These are phyloP conservation scores for Cicer pinnatifidum DNA, from an alignment of 306 rosid genomes.

Conservation along the genomic window DNA sequence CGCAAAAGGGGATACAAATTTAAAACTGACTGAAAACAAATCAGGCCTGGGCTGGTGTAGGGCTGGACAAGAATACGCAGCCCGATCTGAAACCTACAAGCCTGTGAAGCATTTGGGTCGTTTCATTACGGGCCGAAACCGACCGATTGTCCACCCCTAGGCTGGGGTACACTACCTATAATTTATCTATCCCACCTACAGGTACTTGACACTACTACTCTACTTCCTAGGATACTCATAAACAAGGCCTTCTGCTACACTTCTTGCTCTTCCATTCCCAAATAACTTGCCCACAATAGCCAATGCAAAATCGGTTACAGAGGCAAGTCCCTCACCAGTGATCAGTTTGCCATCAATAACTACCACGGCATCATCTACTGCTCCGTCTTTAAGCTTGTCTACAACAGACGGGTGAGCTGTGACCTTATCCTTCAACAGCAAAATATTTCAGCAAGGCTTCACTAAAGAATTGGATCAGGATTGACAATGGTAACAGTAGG, in stretches of 20 bases:
- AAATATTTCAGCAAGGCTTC: constrained; percentile 26
- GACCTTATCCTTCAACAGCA: constrained; percentile 63
- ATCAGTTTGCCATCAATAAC: constrained; percentile 92
- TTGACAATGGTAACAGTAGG: constrained; percentile 23
- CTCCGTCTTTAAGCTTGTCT: constrained; percentile 51
- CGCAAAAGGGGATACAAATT: background rate
- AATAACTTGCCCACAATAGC: constrained; percentile 79
- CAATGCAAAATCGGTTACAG: constrained; percentile 74
- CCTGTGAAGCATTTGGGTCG: no score
- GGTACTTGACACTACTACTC: constrained; percentile 37
- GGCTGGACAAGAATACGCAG: background rate
- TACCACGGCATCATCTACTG: constrained; percentile 59
- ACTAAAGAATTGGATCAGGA: constrained; percentile 28
- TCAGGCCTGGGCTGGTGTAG: background rate
- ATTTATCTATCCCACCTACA: constrained; percentile 22
- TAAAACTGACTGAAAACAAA: background rate
- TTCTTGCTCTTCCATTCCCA: constrained; percentile 88
- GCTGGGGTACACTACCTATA: constrained; percentile 2
- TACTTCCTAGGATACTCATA: constrained; percentile 69
- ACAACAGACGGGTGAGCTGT: constrained; percentile 58
- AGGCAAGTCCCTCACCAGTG: constrained; percentile 75
- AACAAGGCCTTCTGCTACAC: constrained; percentile 95
- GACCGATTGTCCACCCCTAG: background rate
- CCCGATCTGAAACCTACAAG: no score
- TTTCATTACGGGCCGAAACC: no score